These are phyloP conservation scores for Botryotinia globosa DNA, from an alignment of 2,329 filamentous ascomycete genomes.

Conservation along the genomic window DNA sequence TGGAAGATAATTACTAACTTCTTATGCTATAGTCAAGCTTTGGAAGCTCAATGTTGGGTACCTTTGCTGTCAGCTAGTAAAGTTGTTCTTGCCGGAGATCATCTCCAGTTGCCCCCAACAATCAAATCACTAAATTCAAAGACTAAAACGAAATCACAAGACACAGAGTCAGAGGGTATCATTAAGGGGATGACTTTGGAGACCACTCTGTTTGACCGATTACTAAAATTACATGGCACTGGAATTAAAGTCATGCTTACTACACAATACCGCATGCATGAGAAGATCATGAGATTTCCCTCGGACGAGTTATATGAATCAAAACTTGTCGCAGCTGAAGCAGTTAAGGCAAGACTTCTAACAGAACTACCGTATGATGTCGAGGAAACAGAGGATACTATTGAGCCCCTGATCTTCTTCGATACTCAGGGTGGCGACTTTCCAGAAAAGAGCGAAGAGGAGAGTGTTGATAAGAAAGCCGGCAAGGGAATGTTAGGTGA, in stretches of 20 bases:
- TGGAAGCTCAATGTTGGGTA: slow-evolving; percentile 98
- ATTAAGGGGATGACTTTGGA: slow-evolving; percentile 66
- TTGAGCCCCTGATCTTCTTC: slow-evolving; percentile 84
- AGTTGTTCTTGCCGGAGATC: slow-evolving; percentile 88
- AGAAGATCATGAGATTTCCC: slow-evolving; percentile 91
- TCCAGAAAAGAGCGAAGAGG: slow-evolving; percentile 76
- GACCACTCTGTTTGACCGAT: slow-evolving; percentile 87
- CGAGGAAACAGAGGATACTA: slow-evolving; percentile 78
- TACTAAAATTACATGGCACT: slow-evolving; percentile 76
- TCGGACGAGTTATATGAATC: slow-evolving; percentile 84
- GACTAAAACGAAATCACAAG: slow-evolving; percentile 38
- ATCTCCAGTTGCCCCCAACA: slow-evolving; percentile 89
- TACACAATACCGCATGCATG: slow-evolving; percentile 97
- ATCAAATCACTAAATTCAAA: slow-evolving; percentile 74
- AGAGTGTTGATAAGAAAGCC: slow-evolving; percentile 51
- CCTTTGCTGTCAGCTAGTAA: slow-evolving; percentile 77
- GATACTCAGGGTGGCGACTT: slow-evolving; percentile 96
- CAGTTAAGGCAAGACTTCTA: slow-evolving; percentile 72
- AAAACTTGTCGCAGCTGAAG: slow-evolving; percentile 75
- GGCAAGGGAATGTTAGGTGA: slow-evolving; percentile 56
- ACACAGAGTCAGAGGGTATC: slow-evolving; percentile 40
- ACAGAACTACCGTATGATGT: slow-evolving; percentile 76
- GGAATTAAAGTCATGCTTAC: slow-evolving; percentile 92
- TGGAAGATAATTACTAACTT: neutral
- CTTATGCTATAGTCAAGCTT: slow-evolving; percentile 61